Evolutionary conservation across 371 early-diverging fungal genomes (phyloP), one percentile per base, ranked within the genome.

Genomic region (Mortierella sp.): DNA sequence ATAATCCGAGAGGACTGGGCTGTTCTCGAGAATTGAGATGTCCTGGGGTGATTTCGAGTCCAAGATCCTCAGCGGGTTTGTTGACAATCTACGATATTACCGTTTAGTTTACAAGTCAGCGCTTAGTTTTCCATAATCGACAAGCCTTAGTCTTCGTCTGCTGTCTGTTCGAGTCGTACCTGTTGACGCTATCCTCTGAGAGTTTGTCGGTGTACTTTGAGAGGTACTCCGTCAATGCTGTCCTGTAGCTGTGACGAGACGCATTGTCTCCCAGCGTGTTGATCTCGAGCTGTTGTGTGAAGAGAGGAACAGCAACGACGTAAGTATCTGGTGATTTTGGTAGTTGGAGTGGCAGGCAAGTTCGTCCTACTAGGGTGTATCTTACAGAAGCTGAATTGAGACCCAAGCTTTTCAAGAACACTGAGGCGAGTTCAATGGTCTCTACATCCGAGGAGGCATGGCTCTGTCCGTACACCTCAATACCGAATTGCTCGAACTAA

Each of bases 401-500:
- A 0, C 83, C 82, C 4, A 92, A 73, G 27, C 75, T 75, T 21
- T 78, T 77, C n/a, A 93, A 77, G 73, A 93, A 89, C 21, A 56
- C 56, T 68, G 88, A 84, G 6, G 90, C 94, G 71, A 91, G 78
- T 21, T 86, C 88, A 32, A 94, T 91, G 46, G 89, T 75, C 70
- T 94, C 94, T 5, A 93, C 90, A 77, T 94, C 94, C 2, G 88
- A 81, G 0, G 90, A 88, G 0, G 91, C 87, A 75, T 91, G 89
- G 24, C 77, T 58, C 18, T 84, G 77, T 1, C 93, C 94, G 70
- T 90, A 86, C 1, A 89, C 46, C 70, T 94, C 94, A 14, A 93
- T 75, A 3, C 94, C 94, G 60, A 94, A 91, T 87, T 94, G 94
- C 70, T 94, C 93, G 83, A 94, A 94, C 91, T 94, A 78, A 16